Conservation (phyloP, 768 basidiomycete species). For the Omphalotus guepiniiformis region DNA sequence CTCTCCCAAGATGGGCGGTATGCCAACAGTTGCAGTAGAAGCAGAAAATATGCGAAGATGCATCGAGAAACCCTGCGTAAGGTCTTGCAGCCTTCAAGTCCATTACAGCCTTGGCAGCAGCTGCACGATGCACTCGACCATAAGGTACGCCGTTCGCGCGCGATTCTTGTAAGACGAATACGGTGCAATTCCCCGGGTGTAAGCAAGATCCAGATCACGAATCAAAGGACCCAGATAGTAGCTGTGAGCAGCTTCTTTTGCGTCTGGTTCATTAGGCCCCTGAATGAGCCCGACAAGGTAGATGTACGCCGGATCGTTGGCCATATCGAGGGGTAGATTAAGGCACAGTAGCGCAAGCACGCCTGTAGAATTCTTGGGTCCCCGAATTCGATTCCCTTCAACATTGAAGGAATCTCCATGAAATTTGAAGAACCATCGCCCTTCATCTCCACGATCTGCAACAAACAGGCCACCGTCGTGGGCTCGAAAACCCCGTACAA, state of each 20-base stretch:
- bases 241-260: not conserved
- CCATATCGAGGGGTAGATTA: slow-evolving; percentile 6
- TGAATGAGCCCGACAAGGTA: slow-evolving; percentile 7
- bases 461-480: not conserved
- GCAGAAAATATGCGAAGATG: not conserved
- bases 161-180: not conserved
- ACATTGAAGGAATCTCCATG: slow-evolving; percentile 4
- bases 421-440: slow-evolving; percentile 5
- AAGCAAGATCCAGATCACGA: not conserved
- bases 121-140: slow-evolving; percentile 5
- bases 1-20: not conserved
- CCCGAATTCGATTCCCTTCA: slow-evolving; percentile 4
- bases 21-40: slow-evolving; percentile 1
- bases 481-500: not conserved
- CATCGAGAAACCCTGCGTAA: not conserved
- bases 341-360: slow-evolving; percentile 5
- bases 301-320: slow-evolving; percentile 5
- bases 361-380: slow-evolving; percentile 3
- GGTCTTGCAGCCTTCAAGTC: slow-evolving; percentile 1
- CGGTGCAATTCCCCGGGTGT: slow-evolving; percentile 1
- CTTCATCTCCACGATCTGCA: slow-evolving; percentile 1
- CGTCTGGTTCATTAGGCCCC: slow-evolving; percentile 5
- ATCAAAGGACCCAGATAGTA: slow-evolving; percentile 6
- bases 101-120: not conserved
- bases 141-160: not conserved